Evolutionary conservation across 2,329 filamentous ascomycete species (phyloP), one percentile per base, ranked within the genome.

Genomic region (Byssochlamys sp.): DNA sequence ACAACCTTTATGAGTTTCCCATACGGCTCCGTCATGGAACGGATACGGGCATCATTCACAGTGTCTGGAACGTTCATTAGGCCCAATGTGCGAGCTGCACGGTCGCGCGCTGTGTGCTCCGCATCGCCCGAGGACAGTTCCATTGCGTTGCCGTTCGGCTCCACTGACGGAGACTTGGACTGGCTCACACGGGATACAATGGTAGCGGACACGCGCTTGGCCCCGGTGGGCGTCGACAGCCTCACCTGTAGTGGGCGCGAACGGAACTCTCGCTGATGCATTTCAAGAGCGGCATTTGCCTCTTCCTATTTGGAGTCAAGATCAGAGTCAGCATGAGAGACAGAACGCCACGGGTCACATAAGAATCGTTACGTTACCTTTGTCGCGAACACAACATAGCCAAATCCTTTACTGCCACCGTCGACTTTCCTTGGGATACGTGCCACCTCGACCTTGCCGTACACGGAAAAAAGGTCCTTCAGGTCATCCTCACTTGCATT

Each of bases 21-120:
- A 51, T 86, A 80, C 1, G 84, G 81, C 64, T 90, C 87, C 7
- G 88, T 84, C 2, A 95, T 77, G 0, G 85, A 80, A 51, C 84
- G 84, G 56, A 99, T 84, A 29, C 91, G 89, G 1, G 88, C 84
- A 66, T 95, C 90, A 62, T 95, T 96, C 66, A 97, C 84, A 0
- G 91, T 97, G 67, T 97, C 94, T 0, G 94, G 90, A 1, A 99
- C 78, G 61, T 91, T 88, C 74, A 96, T 83, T 28, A 99, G 77
- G 9, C 87, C 87, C 54, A 97, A 80, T 0, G 89, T 94, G 55
- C 90, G 85, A 54, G 85, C 83, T 29, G 78, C 80, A 6, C 75
- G 72, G 0, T 79, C 77, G 26, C 67, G 62, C 58, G 76, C 71
- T 0, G 69, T 56, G 67, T 75, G 79, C 29, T 70, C 65, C 53